phyloP scores from a whole-genome alignment of 768 basidiomycete genomes.

The Terana coerulea region DNA sequence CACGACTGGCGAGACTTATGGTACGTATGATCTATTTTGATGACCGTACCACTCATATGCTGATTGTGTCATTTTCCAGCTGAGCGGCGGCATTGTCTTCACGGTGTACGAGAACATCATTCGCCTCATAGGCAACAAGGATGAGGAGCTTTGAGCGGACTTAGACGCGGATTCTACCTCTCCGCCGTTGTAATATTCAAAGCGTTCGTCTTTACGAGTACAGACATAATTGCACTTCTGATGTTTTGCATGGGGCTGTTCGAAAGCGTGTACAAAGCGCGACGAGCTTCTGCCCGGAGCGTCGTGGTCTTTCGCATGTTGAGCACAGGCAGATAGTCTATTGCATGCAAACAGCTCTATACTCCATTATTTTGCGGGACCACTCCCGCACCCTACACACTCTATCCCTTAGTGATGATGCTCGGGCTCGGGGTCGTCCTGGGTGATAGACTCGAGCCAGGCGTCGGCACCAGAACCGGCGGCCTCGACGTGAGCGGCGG shows the following conservation, averaged over 20 bases:
- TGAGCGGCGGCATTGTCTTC: conserved; percentile 92
- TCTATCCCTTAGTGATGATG: conserved; percentile 51
- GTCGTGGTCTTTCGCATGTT: too few relatives aligned
- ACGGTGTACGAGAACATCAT: conserved; percentile 88
- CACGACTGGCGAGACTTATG: conserved; percentile 78
- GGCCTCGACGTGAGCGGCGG: conserved; percentile 32
- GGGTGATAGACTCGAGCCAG: conserved; percentile 78
- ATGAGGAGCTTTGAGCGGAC: conserved; percentile 5
- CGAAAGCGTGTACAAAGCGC: too few relatives aligned
- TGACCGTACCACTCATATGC: neutral
- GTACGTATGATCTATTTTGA: conserved; percentile 32
- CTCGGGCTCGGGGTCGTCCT: conserved; percentile 67
- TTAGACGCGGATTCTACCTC: too few relatives aligned
- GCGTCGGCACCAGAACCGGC: conserved; percentile 57
- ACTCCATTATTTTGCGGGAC: too few relatives aligned
- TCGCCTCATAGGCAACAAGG: conserved; percentile 37
- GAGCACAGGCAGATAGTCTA: too few relatives aligned
- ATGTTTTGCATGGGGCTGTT: too few relatives aligned
- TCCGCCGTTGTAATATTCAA: too few relatives aligned
- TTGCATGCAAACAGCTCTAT: too few relatives aligned
- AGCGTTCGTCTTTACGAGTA: too few relatives aligned
- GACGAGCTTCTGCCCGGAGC: too few relatives aligned
- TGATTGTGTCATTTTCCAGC: conserved; percentile 41
- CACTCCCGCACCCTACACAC: too few relatives aligned
- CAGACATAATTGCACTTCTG: too few relatives aligned